Percentiles rank a stretch among this genome's conserved stretches.
phyloP scores from a whole-genome alignment of 1,284 basidiomycete species.

The Albatrellus sp. region DNA sequence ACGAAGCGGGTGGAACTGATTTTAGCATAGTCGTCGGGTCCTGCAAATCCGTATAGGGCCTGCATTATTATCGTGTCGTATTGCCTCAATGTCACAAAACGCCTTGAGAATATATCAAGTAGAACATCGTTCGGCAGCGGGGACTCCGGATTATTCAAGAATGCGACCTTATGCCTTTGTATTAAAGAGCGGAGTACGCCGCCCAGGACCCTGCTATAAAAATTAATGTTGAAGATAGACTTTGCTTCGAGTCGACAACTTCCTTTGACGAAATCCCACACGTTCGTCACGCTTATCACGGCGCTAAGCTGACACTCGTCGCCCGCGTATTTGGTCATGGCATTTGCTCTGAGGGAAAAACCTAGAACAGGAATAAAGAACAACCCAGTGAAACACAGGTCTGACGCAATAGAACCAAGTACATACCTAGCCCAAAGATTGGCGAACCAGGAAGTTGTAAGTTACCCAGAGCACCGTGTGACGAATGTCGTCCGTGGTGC shows the following conservation, averaged over 20 bases:
- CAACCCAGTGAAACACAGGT: background rate
- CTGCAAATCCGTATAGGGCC: constrained; percentile 14
- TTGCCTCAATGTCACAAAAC: constrained; percentile 9
- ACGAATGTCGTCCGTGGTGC: constrained; percentile 18
- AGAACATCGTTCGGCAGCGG: constrained; percentile 7
- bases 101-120: constrained; percentile 10
- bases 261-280: constrained; percentile 17
- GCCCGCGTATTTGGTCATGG: constrained; percentile 16
- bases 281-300: constrained; percentile 15
- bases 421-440: constrained; percentile 15
- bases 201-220: constrained; percentile 16
- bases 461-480: constrained; percentile 16
- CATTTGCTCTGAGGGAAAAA: constrained; percentile 18
- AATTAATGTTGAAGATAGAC: constrained; percentile 10
- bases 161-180: constrained; percentile 11
- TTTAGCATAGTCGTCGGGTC: constrained; percentile 13
- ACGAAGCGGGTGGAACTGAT: constrained; percentile 14
- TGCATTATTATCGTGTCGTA: constrained; percentile 14
- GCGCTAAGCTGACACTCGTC: constrained; percentile 19
- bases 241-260: constrained; percentile 11
- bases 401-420: background rate
- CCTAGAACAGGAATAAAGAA: constrained; percentile 8
- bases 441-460: constrained; percentile 14
- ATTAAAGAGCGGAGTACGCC: constrained; percentile 14
- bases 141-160: constrained; percentile 7